Evolutionary conservation across 306 rosid species (phyloP).

Genomic region (Dalbergia oliveri): DNA sequence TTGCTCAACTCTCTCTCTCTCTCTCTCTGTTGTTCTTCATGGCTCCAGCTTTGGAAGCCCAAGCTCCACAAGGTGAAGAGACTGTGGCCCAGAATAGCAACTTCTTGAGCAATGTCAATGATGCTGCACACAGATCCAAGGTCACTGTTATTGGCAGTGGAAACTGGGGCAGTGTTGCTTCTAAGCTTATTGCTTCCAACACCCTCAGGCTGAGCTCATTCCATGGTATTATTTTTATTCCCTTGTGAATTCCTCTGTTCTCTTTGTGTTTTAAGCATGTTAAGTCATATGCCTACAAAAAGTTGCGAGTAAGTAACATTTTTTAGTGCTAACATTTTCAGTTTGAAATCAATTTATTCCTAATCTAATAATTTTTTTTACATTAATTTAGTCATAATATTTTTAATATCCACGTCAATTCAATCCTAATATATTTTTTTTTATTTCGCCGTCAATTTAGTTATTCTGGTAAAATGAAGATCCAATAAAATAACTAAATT

Average conservation of each 20-base stretch:
- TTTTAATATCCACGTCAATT: too few species aligned
- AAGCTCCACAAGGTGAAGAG: slow-evolving; percentile 44
- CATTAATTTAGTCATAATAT: too few species aligned
- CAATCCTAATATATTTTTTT: too few species aligned
- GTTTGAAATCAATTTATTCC: too few species aligned
- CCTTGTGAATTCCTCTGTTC: not conserved
- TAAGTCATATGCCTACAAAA: not conserved
- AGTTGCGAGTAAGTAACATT: too few species aligned
- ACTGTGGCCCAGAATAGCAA: slow-evolving; percentile 22
- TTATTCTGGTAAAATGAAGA: too few species aligned
- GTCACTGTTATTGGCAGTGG: slow-evolving; percentile 93
- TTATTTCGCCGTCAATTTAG: too few species aligned
- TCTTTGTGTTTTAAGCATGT: not conserved
- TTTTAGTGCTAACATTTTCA: too few species aligned
- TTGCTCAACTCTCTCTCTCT: not conserved
- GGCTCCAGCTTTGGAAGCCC: slow-evolving; percentile 68
- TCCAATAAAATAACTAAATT: too few species aligned
- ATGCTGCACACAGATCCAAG: slow-evolving; percentile 58
- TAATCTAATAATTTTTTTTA: too few species aligned
- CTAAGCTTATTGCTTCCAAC: slow-evolving; percentile 93
- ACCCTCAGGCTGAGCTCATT: slow-evolving; percentile 66
- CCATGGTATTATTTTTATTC: slow-evolving; percentile 63
- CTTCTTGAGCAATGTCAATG: slow-evolving; percentile 48
- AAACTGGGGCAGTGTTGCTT: slow-evolving; percentile 94
- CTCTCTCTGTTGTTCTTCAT: slow-evolving; percentile 38